phyloP scores from a whole-genome alignment of 2,329 filamentous ascomycete species.

The Phaeosphaeriaceae sp. region DNA sequence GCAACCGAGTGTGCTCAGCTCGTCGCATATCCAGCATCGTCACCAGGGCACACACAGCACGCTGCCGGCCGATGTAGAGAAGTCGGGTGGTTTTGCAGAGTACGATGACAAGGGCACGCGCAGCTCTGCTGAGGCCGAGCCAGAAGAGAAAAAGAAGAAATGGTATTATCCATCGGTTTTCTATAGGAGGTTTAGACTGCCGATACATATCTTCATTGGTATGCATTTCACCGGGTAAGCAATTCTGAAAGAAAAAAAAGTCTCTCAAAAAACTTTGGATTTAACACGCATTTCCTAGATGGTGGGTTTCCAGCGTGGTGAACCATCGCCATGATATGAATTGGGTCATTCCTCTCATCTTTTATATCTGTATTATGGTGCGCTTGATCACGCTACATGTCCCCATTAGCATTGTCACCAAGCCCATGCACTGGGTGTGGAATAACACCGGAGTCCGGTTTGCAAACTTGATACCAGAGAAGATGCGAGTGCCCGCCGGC shows the following conservation, averaged over 20 bases:
- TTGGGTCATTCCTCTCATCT: constrained; percentile 83
- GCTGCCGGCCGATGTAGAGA: constrained; percentile 37
- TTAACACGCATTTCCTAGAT: constrained; percentile 54
- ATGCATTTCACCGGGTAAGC: constrained; percentile 61
- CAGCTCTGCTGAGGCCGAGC: constrained; percentile 35
- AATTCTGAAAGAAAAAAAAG: too few relatives aligned
- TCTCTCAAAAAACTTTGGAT: too few relatives aligned
- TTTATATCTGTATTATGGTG: constrained; percentile 77
- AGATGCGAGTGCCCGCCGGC: constrained; percentile 67
- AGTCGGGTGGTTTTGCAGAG: constrained; percentile 41
- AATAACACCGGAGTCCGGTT: constrained; percentile 65
- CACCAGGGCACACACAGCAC: too few relatives aligned
- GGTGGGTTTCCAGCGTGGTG: constrained; percentile 79
- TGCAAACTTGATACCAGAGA: constrained; percentile 69
- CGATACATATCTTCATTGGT: constrained; percentile 51
- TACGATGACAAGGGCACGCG: constrained; percentile 50
- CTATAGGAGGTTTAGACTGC: constrained; percentile 52
- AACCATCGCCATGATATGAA: constrained; percentile 75
- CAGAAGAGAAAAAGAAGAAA: constrained; percentile 23
- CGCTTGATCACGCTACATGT: constrained; percentile 78
- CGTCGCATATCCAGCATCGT: constrained; percentile 48
- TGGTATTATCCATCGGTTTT: constrained; percentile 23
- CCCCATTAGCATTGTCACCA: constrained; percentile 69
- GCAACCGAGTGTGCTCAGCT: constrained; percentile 48
- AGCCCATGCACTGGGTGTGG: constrained; percentile 72